Evolutionary conservation across 805 yeast species (phyloP).

Genomic region (Cyberlindnera subsufficiens): DNA sequence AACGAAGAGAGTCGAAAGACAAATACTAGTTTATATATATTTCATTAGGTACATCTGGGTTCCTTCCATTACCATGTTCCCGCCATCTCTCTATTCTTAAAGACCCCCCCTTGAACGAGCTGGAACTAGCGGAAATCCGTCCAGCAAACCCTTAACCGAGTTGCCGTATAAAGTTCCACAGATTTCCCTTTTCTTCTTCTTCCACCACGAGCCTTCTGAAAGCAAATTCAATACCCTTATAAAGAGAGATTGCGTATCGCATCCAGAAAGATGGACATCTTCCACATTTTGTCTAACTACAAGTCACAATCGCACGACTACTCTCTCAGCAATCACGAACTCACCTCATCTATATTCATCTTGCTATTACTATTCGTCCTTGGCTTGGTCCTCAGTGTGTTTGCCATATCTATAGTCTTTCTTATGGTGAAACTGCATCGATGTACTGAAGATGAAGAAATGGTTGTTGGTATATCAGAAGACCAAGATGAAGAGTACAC

Average conservation of each 20-base stretch:
- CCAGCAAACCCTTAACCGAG: no score
- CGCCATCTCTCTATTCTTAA: no score
- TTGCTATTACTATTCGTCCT: constrained; percentile 13
- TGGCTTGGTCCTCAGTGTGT: constrained; percentile 9
- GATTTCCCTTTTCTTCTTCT: neutral
- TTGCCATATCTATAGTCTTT: constrained; percentile 8
- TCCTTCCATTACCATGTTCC: no score
- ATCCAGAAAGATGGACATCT: constrained; percentile 1
- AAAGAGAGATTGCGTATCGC: no score
- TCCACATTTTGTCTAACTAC: constrained; percentile 10
- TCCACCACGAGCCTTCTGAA: no score
- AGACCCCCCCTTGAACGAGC: no score
- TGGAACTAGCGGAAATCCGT: no score
- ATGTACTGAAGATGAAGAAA: constrained; percentile 9
- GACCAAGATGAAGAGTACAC: neutral
- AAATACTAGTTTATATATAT: no score
- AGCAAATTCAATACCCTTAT: no score
- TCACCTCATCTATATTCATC: constrained; percentile 10
- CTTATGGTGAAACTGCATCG: constrained; percentile 14
- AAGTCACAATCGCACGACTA: constrained; percentile 12
- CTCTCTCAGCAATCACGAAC: constrained; percentile 11
- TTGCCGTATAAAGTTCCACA: neutral
- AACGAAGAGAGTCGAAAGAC: no score
- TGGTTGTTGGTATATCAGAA: neutral
- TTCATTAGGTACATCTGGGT: no score